These are phyloP conservation scores for Claviceps sp. DNA, from an alignment of 2,329 filamentous ascomycete species.

Conservation along the genomic window DNA sequence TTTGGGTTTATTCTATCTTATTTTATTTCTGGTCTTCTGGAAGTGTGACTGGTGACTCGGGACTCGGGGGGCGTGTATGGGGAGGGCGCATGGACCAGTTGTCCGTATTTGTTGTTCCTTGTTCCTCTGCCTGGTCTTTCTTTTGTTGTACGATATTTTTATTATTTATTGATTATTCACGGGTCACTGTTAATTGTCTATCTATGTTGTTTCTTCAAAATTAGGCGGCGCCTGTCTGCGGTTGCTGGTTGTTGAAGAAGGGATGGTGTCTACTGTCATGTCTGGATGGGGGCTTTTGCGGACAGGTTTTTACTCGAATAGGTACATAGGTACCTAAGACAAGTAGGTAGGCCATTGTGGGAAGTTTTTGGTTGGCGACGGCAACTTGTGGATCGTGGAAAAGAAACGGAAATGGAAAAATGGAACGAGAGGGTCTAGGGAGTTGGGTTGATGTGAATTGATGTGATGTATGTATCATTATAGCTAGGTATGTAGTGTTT, in stretches of 20 bases:
- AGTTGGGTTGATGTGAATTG: background rate
- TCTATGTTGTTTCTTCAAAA: too few species aligned
- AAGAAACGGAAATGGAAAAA: background rate
- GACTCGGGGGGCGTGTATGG: background rate
- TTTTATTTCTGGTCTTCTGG: too few species aligned
- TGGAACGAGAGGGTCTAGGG: background rate
- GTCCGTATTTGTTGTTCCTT: background rate
- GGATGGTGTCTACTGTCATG: too few species aligned
- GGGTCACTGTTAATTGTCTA: too few species aligned
- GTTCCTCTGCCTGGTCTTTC: background rate
- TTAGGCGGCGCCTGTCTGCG: too few species aligned
- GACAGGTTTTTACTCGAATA: too few species aligned
- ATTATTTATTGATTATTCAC: background rate
- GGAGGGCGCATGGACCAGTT: background rate
- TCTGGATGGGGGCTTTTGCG: too few species aligned
- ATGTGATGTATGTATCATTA: background rate
- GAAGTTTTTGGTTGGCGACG: background rate
- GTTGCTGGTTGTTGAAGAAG: too few species aligned
- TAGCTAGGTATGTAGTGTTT: background rate
- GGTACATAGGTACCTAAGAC: too few species aligned
- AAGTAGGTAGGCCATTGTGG: too few species aligned
- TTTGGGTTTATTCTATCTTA: background rate
- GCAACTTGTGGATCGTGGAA: background rate
- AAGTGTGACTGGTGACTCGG: too few species aligned
- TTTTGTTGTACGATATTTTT: background rate